Evolutionary conservation across 2,329 filamentous ascomycete species (phyloP), one percentile per base, ranked within the genome.

Genomic region (Penicillium sp.): DNA sequence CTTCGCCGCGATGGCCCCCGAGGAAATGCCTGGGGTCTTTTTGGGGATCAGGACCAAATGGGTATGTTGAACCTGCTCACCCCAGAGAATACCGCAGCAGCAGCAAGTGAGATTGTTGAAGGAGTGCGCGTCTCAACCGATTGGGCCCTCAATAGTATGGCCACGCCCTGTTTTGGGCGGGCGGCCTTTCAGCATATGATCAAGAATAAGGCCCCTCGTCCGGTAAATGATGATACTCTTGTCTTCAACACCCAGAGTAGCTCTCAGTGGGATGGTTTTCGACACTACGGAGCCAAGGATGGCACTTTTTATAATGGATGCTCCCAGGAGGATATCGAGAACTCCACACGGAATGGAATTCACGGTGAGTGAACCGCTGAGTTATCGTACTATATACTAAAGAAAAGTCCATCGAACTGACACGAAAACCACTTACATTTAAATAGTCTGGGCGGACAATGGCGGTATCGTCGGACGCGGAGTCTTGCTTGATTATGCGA

Each of bases 11-110:
- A 74, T 52, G 81, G 80, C 0, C 81, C 81, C 6, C 73, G 68
- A 2, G 79, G 79, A 7, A 84, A 84, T 52, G 80, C 83, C 5
- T 85, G 83, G 83, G 81, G 81, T 1, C 75, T 83, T 4, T 84
- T 81, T 56, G 82, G 81, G 2, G 63, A 71, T 5, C 52, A 72
- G 2, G 82, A 85, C 54, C 71, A 84, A 58, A 72, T 82, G 10
- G 83, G 83, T 21, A 82, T 79, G 61, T 71, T 85, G 1, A 84
- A 84, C 64, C 73, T 83, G 2, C 73, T 85, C 50, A 84, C 81
- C 0, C 75, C 79, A 0, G 65, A 71, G n/a, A 72, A 71, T 10
- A 72, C 79, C 18, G 69, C 69, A 7, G 65, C 69, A 6, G 79
- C 78, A 0, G 72, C 78, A 1, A 66, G 70, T 16, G 79, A 81